These are phyloP conservation scores for Alternaria solani DNA, from an alignment of 2,329 filamentous ascomycete genomes.

Conservation along the genomic window DNA sequence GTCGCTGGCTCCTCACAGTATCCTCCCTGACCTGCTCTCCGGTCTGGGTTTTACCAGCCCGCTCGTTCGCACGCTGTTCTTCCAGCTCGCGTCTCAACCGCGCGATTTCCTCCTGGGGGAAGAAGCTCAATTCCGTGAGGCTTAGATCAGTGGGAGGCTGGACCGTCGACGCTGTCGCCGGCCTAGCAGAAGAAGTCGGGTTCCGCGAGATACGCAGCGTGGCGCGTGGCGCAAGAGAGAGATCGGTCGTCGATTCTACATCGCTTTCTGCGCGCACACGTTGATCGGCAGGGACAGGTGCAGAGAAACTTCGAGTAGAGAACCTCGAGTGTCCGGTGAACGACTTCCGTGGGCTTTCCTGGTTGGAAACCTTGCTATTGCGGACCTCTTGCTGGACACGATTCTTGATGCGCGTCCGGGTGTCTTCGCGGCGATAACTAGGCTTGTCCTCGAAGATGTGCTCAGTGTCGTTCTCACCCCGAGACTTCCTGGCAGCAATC, in stretches of 20 bases:
- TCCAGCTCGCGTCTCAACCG: slow-evolving; percentile 64
- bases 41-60: slow-evolving; percentile 27
- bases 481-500: slow-evolving; percentile 35
- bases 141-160: slow-evolving; percentile 44
- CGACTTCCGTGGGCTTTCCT: slow-evolving; percentile 34
- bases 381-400: slow-evolving; percentile 47
- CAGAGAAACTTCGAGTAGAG: slow-evolving; percentile 41
- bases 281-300: slow-evolving; percentile 35
- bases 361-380: slow-evolving; percentile 39
- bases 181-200: slow-evolving; percentile 26
- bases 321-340: slow-evolving; percentile 34
- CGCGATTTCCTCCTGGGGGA: slow-evolving; percentile 62
- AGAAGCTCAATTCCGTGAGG: slow-evolving; percentile 63
- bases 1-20: slow-evolving; percentile 50
- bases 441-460: slow-evolving; percentile 32
- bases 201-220: slow-evolving; percentile 41
- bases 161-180: slow-evolving; percentile 21
- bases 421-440: slow-evolving; percentile 43
- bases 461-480: slow-evolving; percentile 35
- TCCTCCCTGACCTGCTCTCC: slow-evolving; percentile 49
- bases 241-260: slow-evolving; percentile 51
- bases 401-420: slow-evolving; percentile 43
- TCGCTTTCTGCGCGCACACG: slow-evolving; percentile 41
- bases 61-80: slow-evolving; percentile 59
- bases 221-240: slow-evolving; percentile 47